phyloP scores from a whole-genome alignment of 768 basidiomycete genomes.

The Lactarius quietus region DNA sequence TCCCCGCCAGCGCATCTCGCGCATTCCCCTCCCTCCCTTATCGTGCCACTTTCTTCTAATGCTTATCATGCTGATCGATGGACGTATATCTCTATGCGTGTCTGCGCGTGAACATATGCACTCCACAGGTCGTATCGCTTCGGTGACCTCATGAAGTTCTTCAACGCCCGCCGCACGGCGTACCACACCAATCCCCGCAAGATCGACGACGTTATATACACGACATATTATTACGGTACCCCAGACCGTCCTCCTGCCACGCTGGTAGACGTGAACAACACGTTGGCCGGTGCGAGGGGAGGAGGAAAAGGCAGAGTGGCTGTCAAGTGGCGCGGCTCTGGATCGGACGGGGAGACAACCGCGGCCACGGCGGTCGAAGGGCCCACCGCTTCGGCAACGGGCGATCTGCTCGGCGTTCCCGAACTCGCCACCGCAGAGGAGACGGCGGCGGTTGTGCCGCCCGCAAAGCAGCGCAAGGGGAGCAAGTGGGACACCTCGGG shows the following conservation, averaged over 20 bases:
- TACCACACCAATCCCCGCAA: slow-evolving; percentile 84
- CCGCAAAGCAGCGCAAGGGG: slow-evolving; percentile 47
- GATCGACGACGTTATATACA: slow-evolving; percentile 93
- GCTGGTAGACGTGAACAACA: slow-evolving; percentile 21
- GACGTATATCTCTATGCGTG: not conserved
- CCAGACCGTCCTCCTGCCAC: slow-evolving; percentile 23
- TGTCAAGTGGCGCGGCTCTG: slow-evolving; percentile 31
- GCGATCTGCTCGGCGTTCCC: slow-evolving; percentile 75
- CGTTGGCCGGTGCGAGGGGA: slow-evolving; percentile 20
- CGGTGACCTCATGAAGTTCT: slow-evolving; percentile 83
- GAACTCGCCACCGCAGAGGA: slow-evolving; percentile 41
- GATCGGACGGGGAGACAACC: slow-evolving; percentile 25
- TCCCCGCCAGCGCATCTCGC: not conserved
- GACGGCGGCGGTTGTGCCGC: slow-evolving; percentile 26
- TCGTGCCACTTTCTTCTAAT: no score
- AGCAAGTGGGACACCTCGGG: slow-evolving; percentile 61
- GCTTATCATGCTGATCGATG: not conserved
- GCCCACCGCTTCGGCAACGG: slow-evolving; percentile 39
- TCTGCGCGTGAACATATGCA: not conserved
- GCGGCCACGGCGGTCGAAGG: slow-evolving; percentile 21
- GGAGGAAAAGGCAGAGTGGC: not conserved
- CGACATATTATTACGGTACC: slow-evolving; percentile 80
- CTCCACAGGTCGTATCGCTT: slow-evolving; percentile 78
- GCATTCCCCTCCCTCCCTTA: not conserved
- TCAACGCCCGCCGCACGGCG: slow-evolving; percentile 74